Percentiles rank a stretch among this genome's conserved stretches.
Evolutionary conservation across 805 yeast genomes (phyloP).

Genomic region (Scheffersomyces spartinae): DNA sequence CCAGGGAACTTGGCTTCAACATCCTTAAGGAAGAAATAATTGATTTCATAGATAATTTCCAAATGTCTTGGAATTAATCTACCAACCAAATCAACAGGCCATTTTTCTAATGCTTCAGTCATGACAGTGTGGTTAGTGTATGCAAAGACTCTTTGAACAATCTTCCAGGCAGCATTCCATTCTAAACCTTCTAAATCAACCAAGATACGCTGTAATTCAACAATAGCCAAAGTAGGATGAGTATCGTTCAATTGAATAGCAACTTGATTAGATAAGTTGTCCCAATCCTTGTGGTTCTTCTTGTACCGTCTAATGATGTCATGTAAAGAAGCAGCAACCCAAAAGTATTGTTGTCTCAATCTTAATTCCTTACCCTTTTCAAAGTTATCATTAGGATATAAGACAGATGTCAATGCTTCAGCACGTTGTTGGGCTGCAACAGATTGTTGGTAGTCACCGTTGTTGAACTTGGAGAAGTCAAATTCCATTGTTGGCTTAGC

Average conservation of each 20-base stretch:
- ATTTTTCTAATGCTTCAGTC: constrained; percentile 90
- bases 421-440: constrained; percentile 81
- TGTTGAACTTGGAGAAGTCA: constrained; percentile 82
- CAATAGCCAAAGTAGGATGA: constrained; percentile 86
- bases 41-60: constrained; percentile 82
- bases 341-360: constrained; percentile 89
- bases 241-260: constrained; percentile 94
- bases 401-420: constrained; percentile 82
- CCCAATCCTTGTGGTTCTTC: constrained; percentile 67
- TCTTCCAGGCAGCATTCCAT: constrained; percentile 81
- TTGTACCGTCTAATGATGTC: constrained; percentile 86
- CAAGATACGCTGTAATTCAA: constrained; percentile 76
- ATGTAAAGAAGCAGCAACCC: constrained; percentile 91
- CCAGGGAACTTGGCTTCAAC: constrained; percentile 72
- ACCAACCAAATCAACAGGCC: constrained; percentile 81
- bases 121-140: constrained; percentile 93
- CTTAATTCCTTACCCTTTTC: constrained; percentile 85
- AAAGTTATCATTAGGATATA: constrained; percentile 91
- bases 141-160: constrained; percentile 72
- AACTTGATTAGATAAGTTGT: constrained; percentile 70
- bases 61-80: constrained; percentile 81
- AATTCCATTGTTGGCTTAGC: constrained; percentile 85
- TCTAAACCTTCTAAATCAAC: constrained; percentile 72
- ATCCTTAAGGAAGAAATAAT: constrained; percentile 60
- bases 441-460: constrained; percentile 82